Conservation (phyloP, 176 grass and related monocot species). For the Paspalum vaginatum region DNA sequence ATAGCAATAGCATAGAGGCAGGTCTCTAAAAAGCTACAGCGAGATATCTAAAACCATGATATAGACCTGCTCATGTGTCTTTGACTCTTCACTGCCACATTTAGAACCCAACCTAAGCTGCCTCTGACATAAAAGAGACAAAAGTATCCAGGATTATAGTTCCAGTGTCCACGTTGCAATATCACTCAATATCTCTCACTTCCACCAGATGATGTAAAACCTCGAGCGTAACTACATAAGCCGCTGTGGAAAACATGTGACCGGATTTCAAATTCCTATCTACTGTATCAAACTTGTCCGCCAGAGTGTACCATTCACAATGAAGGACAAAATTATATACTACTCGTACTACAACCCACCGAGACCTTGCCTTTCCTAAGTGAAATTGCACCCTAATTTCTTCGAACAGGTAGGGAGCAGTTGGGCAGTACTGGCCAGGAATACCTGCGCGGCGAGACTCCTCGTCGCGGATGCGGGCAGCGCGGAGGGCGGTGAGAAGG, state of each 20-base stretch:
- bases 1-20: no score
- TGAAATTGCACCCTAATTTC: not conserved
- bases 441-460: conserved; percentile 58
- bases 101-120: not conserved
- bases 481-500: conserved; percentile 40
- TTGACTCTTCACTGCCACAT: no score
- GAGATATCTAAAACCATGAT: no score
- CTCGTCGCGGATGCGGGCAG: conserved; percentile 48
- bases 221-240: not conserved
- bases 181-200: not conserved
- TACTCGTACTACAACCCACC: no score
- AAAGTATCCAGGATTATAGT: not conserved
- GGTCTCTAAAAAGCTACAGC: no score
- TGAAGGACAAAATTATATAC: not conserved
- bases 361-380: not conserved
- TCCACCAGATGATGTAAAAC: not conserved
- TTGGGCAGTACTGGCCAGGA: not conserved
- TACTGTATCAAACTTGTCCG: not conserved
- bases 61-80: no score
- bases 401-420: conserved; percentile 26
- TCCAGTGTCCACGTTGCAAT: not conserved
- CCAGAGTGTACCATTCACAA: no score
- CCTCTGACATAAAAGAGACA: not conserved
- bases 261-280: not conserved
- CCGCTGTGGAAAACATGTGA: not conserved